A percentile compares a stretch with the other conserved stretches of the same genome.
phyloP scores from a whole-genome alignment of 2,329 filamentous ascomycete genomes.

The Dactylella cylindrospora region DNA sequence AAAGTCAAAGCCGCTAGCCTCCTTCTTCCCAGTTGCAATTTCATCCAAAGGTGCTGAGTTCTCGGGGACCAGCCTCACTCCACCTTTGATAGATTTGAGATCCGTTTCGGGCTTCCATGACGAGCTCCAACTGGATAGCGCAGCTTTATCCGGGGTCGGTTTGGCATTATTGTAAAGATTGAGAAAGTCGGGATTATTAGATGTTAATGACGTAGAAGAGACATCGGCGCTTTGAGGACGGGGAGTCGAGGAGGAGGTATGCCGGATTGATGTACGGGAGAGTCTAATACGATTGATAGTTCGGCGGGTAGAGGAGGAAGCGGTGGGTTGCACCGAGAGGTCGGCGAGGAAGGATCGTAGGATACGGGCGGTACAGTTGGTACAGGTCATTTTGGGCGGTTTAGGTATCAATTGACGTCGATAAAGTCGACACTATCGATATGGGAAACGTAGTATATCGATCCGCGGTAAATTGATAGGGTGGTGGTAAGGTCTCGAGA shows the following conservation, averaged over 20 bases:
- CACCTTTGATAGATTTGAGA: slow-evolving; percentile 12
- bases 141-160: slow-evolving; percentile 7
- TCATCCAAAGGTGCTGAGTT: neutral
- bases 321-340: slow-evolving; percentile 12
- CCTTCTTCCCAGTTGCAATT: neutral
- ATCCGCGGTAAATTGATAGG: too few relatives aligned
- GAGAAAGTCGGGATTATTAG: slow-evolving; percentile 14
- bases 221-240: slow-evolving; percentile 23
- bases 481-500: too few relatives aligned
- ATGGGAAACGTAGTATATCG: too few relatives aligned
- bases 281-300: slow-evolving; percentile 1
- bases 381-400: slow-evolving; percentile 26
- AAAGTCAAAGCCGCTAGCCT: slow-evolving; percentile 1
- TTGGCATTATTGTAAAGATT: slow-evolving; percentile 14
- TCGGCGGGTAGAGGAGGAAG: neutral
- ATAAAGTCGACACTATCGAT: too few relatives aligned
- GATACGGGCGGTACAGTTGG: slow-evolving; percentile 31
- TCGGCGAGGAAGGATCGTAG: slow-evolving; percentile 27
- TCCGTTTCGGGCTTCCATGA: slow-evolving; percentile 36
- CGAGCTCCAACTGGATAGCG: slow-evolving; percentile 13
- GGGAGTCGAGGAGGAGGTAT: slow-evolving; percentile 22
- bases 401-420: too few relatives aligned
- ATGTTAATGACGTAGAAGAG: neutral
- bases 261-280: slow-evolving; percentile 10
- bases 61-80: slow-evolving; percentile 3